phyloP scores from a whole-genome alignment of 345 rosid species.

The Moricandia arvensis region DNA sequence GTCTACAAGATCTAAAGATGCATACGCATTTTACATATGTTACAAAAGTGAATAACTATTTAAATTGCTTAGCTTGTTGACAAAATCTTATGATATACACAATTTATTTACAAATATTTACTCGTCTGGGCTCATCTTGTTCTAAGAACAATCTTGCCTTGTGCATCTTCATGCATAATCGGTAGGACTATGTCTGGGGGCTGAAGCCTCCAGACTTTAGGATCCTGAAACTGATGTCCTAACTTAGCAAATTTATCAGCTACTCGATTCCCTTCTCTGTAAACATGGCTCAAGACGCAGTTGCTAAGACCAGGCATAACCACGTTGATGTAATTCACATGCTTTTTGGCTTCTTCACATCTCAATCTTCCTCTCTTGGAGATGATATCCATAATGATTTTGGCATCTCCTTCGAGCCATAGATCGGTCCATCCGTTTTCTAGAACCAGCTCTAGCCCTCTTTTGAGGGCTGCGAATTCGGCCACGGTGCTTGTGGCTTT shows the following conservation, averaged over 20 bases:
- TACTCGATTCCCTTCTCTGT: slow-evolving; percentile 74
- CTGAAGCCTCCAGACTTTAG: slow-evolving; percentile 51
- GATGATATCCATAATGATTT: slow-evolving; percentile 59
- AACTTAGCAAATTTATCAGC: slow-evolving; percentile 72
- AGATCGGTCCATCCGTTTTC: slow-evolving; percentile 71
- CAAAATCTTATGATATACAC: slow-evolving; percentile 14
- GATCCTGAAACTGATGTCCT: slow-evolving; percentile 57
- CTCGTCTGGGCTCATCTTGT: slow-evolving; percentile 31
- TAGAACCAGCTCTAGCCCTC: slow-evolving; percentile 72
- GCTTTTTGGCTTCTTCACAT: slow-evolving; percentile 47
- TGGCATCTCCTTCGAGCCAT: slow-evolving; percentile 88
- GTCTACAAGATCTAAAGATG: slow-evolving; percentile 9
- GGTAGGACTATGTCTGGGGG: slow-evolving; percentile 63
- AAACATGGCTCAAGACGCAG: slow-evolving; percentile 53
- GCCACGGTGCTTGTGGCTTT: slow-evolving; percentile 65
- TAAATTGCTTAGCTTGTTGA: slow-evolving; percentile 8
- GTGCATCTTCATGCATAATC: slow-evolving; percentile 67
- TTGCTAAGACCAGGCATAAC: slow-evolving; percentile 57
- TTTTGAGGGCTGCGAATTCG: slow-evolving; percentile 63
- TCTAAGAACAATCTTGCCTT: slow-evolving; percentile 60
- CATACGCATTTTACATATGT: slow-evolving; percentile 11
- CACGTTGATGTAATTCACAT: slow-evolving; percentile 46
- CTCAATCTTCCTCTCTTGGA: slow-evolving; percentile 47
- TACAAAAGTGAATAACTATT: slow-evolving; percentile 1
- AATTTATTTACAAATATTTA: not conserved